Base-by-base conservation (phyloP, 73 alveolate species). In the Paramecium biaurelia region DNA sequence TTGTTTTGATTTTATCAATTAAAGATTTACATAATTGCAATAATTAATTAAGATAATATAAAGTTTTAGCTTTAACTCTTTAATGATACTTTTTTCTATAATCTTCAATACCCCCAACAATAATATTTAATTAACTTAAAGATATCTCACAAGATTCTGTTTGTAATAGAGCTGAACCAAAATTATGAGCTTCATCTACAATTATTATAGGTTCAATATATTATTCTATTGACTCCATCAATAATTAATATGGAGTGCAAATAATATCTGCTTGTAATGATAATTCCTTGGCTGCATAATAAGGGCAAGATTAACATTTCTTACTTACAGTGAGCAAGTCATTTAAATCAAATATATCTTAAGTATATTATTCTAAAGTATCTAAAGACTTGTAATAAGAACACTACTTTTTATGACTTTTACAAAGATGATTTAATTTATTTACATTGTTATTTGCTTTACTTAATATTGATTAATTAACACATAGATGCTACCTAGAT, bases 241-340 rank as follows among this genome's bases (percentile, higher is more conserved):
- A 21, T 34, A 74, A 74, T n/a, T 74, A 74, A 35, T 74, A 74
- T 9, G 87, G 87, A 21, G 47, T 35, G 15, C 87, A 74, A 32
- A 74, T 20, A 30, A 74, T 74, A 38, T 74, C 87, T n/a, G 59
- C 56, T 32, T 32, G 18, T 74, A 30, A 21, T 14, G 47, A 24
- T 23, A 74, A 74, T 30, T 35, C 87, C 68, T 93, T 93, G 11
- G 93, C 49, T 1, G 92, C 92, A 92, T 93, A 93, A 92, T 93
- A 93, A 12, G 97, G 97, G 21, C 97, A 93, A 4, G 79, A 32
- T 70, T 79, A 84, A 92, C 93, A 76, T 68, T 89, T 92, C 49
- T 90, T 92, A 12, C 95, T 89, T 34, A 72, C 90, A 76, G 79
- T 93, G 30, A 90, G 23, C 28, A 93, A 85, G 49, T 93, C 97